These are phyloP conservation scores for Citeromyces siamensis DNA, from an alignment of 1,139 yeast genomes.

Conservation along the genomic window DNA sequence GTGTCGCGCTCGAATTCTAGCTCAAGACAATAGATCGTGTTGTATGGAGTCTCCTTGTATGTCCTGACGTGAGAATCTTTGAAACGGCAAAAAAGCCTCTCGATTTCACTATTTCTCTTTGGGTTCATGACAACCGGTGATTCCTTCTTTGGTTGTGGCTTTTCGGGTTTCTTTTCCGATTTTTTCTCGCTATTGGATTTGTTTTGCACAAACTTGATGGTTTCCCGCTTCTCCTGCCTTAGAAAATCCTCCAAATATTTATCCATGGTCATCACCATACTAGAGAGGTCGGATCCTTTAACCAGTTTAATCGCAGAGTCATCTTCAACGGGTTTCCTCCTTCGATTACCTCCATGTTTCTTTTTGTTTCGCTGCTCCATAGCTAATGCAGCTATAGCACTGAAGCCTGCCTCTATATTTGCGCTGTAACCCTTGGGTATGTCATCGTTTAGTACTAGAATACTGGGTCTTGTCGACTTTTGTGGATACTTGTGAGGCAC, in stretches of 20 bases:
- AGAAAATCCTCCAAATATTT: conserved; percentile 43
- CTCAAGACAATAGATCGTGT: conserved; percentile 14
- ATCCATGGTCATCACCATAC: conserved; percentile 45
- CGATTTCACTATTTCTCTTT: conserved; percentile 13
- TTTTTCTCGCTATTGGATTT: conserved; percentile 8
- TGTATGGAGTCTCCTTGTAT: conserved; percentile 16
- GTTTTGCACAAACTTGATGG: conserved; percentile 34
- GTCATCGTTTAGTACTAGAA: conserved; percentile 47
- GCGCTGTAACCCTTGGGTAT: conserved; percentile 64
- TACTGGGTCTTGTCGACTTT: conserved; percentile 23
- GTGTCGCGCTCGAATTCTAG: conserved; percentile 14
- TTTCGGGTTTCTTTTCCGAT: not conserved
- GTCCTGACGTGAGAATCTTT: conserved; percentile 10
- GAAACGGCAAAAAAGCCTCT: conserved; percentile 14
- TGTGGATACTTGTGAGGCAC: conserved; percentile 48
- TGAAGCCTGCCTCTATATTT: conserved; percentile 56
- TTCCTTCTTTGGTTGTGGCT: not conserved
- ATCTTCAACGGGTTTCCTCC: conserved; percentile 10
- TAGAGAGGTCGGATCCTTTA: conserved; percentile 35
- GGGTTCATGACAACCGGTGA: conserved; percentile 7
- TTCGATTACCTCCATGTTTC: conserved; percentile 4
- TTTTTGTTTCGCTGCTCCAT: not conserved
- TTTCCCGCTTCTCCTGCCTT: conserved; percentile 43
- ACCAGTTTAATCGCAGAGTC: conserved; percentile 22
- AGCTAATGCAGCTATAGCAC: conserved; percentile 24